Evolutionary conservation across 805 yeast species (phyloP).

Genomic region (Monosporozyma aquatica): DNA sequence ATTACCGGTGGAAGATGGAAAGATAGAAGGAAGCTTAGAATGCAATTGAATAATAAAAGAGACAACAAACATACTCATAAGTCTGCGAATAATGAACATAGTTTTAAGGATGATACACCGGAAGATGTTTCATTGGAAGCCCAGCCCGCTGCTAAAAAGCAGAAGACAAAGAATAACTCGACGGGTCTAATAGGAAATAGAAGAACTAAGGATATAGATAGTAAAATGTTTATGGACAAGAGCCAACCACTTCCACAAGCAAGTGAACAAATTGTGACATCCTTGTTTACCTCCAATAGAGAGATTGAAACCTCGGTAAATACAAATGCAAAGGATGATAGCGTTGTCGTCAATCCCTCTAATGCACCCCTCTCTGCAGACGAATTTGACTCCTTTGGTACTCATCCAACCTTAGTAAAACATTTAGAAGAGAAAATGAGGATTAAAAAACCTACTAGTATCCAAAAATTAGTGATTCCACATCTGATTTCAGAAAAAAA

Average conservation of each 20-base stretch:
- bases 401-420: constrained; percentile 42
- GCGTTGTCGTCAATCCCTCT: constrained; percentile 43
- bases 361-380: constrained; percentile 74
- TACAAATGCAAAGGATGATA: constrained; percentile 33
- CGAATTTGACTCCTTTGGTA: constrained; percentile 62
- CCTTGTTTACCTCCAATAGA: constrained; percentile 68
- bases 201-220: constrained; percentile 7
- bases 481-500: constrained; percentile 34
- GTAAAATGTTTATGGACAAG: constrained; percentile 1
- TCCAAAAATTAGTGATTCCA: constrained; percentile 78
- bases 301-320: constrained; percentile 34
- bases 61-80: constrained; percentile 18
- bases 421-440: constrained; percentile 50
- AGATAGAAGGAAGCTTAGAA: constrained; percentile 58
- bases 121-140: no score
- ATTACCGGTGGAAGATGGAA: constrained; percentile 75
- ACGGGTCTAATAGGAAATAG: not conserved
- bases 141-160: not conserved
- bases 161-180: not conserved
- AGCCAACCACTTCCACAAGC: constrained; percentile 7
- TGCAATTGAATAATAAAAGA: constrained; percentile 39
- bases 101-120: no score
- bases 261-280: constrained; percentile 59
- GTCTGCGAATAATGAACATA: no score
- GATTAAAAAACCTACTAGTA: constrained; percentile 67